phyloP scores from a whole-genome alignment of 805 yeast genomes.

The Barnettozyma botsteinii region DNA sequence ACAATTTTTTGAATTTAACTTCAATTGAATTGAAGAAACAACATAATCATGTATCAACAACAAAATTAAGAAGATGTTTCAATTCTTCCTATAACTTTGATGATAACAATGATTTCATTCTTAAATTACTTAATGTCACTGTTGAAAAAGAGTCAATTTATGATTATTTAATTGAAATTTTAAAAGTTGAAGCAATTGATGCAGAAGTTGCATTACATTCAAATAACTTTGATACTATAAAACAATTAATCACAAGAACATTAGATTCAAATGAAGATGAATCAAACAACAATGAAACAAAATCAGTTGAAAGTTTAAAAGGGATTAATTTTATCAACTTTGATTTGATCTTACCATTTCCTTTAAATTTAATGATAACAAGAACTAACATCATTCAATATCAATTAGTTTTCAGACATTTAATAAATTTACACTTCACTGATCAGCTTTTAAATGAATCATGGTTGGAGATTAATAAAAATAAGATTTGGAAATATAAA shows the following conservation, averaged over 20 bases:
- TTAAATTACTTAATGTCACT: conserved; percentile 28
- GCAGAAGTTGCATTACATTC: conserved; percentile 46
- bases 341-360: conserved; percentile 73
- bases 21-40: conserved; percentile 46
- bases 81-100: conserved; percentile 11
- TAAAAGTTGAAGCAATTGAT: conserved; percentile 49
- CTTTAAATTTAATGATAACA: conserved; percentile 69
- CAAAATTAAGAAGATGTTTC: conserved; percentile 31
- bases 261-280: conserved; percentile 21
- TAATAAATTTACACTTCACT: conserved; percentile 56
- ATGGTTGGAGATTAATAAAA: conserved; percentile 65
- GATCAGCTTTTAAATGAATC: conserved; percentile 54
- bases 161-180: conserved; percentile 41
- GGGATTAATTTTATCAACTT: conserved; percentile 48
- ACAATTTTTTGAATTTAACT: conserved; percentile 46
- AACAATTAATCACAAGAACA: conserved; percentile 39
- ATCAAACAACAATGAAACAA: conserved; percentile 11
- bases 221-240: conserved; percentile 38
- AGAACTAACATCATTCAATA: conserved; percentile 69
- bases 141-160: conserved; percentile 38
- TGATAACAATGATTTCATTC: conserved; percentile 18
- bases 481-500: conserved; percentile 59
- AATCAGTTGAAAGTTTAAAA: conserved; percentile 31
- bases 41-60: conserved; percentile 26
- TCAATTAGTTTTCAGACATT: conserved; percentile 72